Evolutionary conservation across 2,329 filamentous ascomycete genomes (phyloP), one percentile per base, ranked within the genome.

Genomic region (Phyllosticta citribraziliensis): DNA sequence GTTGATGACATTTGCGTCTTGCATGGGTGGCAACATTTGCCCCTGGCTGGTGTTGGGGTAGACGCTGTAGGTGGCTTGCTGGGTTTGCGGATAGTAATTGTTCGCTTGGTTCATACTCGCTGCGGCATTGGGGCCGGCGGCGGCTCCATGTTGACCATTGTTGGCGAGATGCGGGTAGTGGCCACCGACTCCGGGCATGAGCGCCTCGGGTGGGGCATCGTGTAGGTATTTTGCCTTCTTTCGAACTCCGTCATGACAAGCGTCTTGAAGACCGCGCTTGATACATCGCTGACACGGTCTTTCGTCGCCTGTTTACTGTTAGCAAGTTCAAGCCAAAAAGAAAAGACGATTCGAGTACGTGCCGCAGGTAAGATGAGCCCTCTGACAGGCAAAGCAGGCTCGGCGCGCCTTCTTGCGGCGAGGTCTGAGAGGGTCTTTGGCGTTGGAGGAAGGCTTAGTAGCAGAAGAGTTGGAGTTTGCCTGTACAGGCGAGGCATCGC

Each of bases 161-260:
- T 63, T 47, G 50, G 54, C 63, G 67, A 66, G 67, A 75, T 76
- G 73, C 73, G 79, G 83, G 69, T 88, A 89, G 68, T 84, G 88
- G 30, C 86, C 84, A 5, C 87, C 86, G 55, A 94, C 82, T 52
- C 94, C 91, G n/a, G 92, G 90, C 71, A 93, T 84, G 64, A 97
- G 80, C 54, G 91, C 91, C 72, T 95, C 91, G 58, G 91, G 85
- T 40, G 93, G 92, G 25, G 93, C 91, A 80, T 97, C 94, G 71
- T 97, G 92, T 61, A 99, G 88, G 74, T 99, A 99, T 75, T 99
- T 99, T 58, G 94, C 94, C 81, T 97, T 99, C 76, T 99, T 99
- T 65, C 94, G 88, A 57, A 97, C 91, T 59, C 94, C 94, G 72
- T 99, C 94, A 74, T 96, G 91, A 71, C 94, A 99, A 64, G 85